phyloP scores from a whole-genome alignment of 495 filamentous ascomycete genomes.

The Bryoglossum gracile region DNA sequence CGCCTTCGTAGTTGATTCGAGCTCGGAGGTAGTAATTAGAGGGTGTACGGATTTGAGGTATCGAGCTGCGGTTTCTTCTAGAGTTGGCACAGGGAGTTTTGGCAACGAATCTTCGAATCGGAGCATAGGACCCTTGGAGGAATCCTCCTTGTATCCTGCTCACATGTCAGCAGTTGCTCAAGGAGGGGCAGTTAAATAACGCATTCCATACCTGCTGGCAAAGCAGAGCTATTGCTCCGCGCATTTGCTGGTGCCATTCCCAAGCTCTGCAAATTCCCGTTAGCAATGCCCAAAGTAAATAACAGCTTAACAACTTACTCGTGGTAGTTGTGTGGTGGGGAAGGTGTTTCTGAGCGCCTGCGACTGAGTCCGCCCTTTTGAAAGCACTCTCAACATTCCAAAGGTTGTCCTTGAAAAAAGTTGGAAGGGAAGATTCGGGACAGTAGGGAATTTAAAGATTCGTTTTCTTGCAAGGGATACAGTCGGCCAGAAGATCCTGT shows the following conservation, averaged over 20 bases:
- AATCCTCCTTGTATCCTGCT: constrained; percentile 85
- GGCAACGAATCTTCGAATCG: constrained; percentile 96
- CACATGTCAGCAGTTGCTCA: constrained; percentile 11
- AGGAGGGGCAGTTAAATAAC: constrained; percentile 17
- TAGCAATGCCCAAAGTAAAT: constrained; percentile 6
- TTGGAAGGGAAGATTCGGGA: constrained; percentile 18
- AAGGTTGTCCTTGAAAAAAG: constrained; percentile 22
- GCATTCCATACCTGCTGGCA: constrained; percentile 37
- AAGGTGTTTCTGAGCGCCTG: constrained; percentile 33
- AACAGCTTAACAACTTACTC: constrained; percentile 23
- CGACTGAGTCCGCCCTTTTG: constrained; percentile 36
- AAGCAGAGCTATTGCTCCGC: constrained; percentile 52
- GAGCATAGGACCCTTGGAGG: constrained; percentile 85
- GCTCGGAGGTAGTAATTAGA: constrained; percentile 65
- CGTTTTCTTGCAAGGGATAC: constrained; percentile 10
- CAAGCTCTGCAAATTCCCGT: constrained; percentile 7
- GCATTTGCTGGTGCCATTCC: constrained; percentile 32
- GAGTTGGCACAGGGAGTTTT: constrained; percentile 78
- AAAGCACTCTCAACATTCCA: constrained; percentile 40
- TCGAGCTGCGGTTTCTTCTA: constrained; percentile 85
- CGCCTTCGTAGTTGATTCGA: constrained; percentile 67
- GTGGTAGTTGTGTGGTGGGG: constrained; percentile 23
- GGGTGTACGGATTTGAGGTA: constrained; percentile 93
- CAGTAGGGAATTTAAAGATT: constrained; percentile 5
- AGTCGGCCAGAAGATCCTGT: constrained; percentile 1